Conservation (phyloP, 768 basidiomycete genomes). For the Xerocomellus dryophilus region DNA sequence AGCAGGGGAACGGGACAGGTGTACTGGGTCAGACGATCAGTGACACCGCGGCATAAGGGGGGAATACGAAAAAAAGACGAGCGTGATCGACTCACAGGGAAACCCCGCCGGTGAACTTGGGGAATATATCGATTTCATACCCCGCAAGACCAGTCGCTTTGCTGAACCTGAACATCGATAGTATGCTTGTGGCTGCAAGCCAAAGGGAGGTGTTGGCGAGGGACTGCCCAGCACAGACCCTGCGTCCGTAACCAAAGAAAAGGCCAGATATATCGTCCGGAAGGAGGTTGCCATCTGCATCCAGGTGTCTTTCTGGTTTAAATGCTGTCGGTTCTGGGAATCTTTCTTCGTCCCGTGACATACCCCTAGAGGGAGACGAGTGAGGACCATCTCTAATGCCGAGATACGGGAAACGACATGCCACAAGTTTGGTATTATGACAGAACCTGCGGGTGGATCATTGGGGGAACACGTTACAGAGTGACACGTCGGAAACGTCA, state of each 20-base stretch:
- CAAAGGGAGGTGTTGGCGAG: constrained; percentile 18
- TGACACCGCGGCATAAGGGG: neutral
- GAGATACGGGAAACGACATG: neutral
- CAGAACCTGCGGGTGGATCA: constrained; percentile 12
- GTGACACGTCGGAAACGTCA: neutral
- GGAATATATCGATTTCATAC: constrained; percentile 21
- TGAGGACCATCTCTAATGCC: neutral
- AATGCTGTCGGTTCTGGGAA: constrained; percentile 33
- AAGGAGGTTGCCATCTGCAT: constrained; percentile 18
- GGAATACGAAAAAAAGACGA: too few relatives aligned
- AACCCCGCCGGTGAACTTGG: constrained; percentile 16
- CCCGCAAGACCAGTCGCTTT: constrained; percentile 23
- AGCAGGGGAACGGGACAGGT: constrained; percentile 17
- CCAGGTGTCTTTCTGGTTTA: constrained; percentile 34
- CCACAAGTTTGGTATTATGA: constrained; percentile 24
- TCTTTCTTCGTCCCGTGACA: constrained; percentile 21
- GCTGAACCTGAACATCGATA: constrained; percentile 20
- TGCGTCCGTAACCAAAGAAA: constrained; percentile 36
- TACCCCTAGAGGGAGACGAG: constrained; percentile 13
- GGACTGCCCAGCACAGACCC: constrained; percentile 21
- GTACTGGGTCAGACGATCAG: constrained; percentile 4
- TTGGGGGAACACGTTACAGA: neutral
- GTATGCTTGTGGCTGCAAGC: constrained; percentile 20
- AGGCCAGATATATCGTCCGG: constrained; percentile 20
- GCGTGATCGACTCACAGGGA: constrained; percentile 10